Percentiles rank a stretch among this genome's conserved stretches.
phyloP scores from a whole-genome alignment of 768 basidiomycete genomes.

The Ramaria sp. region DNA sequence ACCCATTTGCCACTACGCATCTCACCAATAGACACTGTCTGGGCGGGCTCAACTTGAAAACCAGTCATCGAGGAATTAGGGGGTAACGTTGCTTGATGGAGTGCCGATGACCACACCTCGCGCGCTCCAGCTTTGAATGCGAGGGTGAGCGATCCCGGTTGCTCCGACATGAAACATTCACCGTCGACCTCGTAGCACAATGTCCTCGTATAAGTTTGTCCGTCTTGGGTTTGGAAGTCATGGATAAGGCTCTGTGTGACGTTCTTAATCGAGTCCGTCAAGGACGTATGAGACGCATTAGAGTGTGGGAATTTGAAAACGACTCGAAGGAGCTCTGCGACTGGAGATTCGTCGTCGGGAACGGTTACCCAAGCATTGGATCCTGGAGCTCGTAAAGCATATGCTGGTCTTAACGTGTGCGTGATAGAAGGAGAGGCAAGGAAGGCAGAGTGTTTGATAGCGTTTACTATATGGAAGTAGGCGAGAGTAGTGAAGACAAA shows the following conservation, averaged over 20 bases:
- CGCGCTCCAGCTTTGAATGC: slow-evolving; percentile 38
- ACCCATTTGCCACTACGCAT: slow-evolving; percentile 84
- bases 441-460: slow-evolving; percentile 82
- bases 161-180: slow-evolving; percentile 30
- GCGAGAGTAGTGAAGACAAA: slow-evolving; percentile 84
- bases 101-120: slow-evolving; percentile 37
- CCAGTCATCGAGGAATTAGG: slow-evolving; percentile 31
- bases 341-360: slow-evolving; percentile 28
- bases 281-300: neutral
- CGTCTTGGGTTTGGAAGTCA: slow-evolving; percentile 29
- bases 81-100: slow-evolving; percentile 19
- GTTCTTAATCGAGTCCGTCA: slow-evolving; percentile 31
- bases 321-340: slow-evolving; percentile 35
- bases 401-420: slow-evolving; percentile 36
- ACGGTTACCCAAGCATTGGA: slow-evolving; percentile 50
- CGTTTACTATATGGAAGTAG: slow-evolving; percentile 87
- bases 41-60: slow-evolving; percentile 38
- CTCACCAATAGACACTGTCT: slow-evolving; percentile 47
- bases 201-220: slow-evolving; percentile 32
- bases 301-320: neutral
- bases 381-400: slow-evolving; percentile 38
- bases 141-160: slow-evolving; percentile 35
- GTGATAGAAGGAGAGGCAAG: slow-evolving; percentile 33
- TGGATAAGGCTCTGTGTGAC: slow-evolving; percentile 38
- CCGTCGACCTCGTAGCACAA: slow-evolving; percentile 36